Base-by-base conservation (phyloP, 2,329 filamentous ascomycete species). In the Monosporascus sp. region DNA sequence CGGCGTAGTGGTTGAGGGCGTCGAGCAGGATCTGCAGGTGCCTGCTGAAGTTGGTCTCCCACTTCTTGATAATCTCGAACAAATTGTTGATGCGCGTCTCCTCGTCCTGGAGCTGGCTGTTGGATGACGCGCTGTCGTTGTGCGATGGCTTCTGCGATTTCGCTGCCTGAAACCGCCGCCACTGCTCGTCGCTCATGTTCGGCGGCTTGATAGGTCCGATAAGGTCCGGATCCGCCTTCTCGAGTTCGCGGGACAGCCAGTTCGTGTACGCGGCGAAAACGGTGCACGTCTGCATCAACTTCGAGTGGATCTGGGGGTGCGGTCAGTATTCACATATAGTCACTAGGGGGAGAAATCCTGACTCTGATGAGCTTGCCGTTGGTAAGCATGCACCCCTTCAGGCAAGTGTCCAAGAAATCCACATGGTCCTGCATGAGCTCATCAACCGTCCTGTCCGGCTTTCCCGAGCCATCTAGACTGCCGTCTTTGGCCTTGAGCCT, bases 401-500 rank as follows among this genome's bases (percentile, higher is more conserved):
- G 78, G 69, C 94, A 99, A 4, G 94, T 97, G 64, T 97, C 94
- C 48, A 99, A 75, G 70, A 99, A 99, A 72, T 97, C 94, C 55
- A 99, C 92, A 72, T 99, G 94, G 66, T 97, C 92, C 73, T 97
- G 91, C 94, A 99, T 99, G 66, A 99, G 74, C 73, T 97, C 91
- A 66, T 99, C 94, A 1, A 99, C 94, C 0, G 94, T 99, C 38
- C 91, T 74, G 41, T 68, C 67, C n/a, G 67, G 67, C 48, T 67
- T 68, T 49, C 65, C 67, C 8, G 68, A 68, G 7, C 73, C 74
- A 58, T 78, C 68, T 53, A 70, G 65, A 57, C 68, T 68, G 14
- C 77, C 74, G 52, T 83, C 80, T 56, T 79, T 80, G 9, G 76
- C 82, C 75, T 86, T 87, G 6, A 97, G 78, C 35, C 90, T 81